Conservation (phyloP, 176 grass and related monocot genomes). For the Aegilops umbellulata region DNA sequence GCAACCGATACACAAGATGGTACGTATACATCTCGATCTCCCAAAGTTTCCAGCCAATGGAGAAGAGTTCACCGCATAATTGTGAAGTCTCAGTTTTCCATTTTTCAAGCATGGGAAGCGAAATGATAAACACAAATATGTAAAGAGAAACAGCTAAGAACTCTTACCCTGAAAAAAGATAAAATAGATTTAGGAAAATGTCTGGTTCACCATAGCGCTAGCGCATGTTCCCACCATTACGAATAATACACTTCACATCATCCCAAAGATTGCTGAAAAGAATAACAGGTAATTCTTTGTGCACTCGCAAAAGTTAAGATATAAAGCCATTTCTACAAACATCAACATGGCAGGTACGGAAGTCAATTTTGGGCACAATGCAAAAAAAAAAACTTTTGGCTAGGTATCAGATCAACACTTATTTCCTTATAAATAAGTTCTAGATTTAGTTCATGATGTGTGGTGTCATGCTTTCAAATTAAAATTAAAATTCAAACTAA, state of each 20-base stretch:
- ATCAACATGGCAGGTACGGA: not conserved
- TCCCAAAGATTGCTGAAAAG: not conserved
- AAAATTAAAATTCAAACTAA: not conserved
- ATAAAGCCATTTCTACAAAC: not conserved
- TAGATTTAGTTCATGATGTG: not conserved
- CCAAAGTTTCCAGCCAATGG: not conserved
- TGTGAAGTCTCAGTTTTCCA: not conserved
- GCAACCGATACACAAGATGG: not conserved
- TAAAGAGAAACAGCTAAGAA: not conserved
- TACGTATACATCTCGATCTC: not conserved
- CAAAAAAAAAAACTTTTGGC: not conserved
- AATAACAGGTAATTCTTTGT: not conserved
- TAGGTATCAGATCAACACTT: not conserved
- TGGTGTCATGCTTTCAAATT: not conserved
- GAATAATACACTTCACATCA: not conserved
- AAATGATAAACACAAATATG: not conserved
- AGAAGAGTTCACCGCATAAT: not conserved
- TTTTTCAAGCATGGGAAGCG: not conserved
- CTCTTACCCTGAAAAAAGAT: not conserved
- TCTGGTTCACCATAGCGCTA: not conserved
- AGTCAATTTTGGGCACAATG: not conserved
- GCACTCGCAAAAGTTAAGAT: not conserved
- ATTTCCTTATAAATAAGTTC: not conserved
- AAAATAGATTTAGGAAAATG: not conserved
- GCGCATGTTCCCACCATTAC: not conserved